phyloP scores from a whole-genome alignment of 1,139 yeast genomes.

The Petasospora fabianii region DNA sequence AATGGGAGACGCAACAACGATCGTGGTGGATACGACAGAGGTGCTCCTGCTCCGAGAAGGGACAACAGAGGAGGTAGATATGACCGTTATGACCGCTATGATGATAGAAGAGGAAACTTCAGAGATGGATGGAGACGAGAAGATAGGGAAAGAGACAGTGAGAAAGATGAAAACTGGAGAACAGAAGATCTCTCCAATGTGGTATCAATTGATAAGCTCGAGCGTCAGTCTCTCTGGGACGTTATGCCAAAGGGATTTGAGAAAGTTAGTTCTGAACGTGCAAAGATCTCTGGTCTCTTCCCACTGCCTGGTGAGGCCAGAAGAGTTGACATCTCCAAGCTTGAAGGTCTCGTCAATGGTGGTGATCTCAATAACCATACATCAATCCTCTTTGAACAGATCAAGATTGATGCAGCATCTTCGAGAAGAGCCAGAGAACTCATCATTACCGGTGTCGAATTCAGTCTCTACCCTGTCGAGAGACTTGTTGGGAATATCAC shows the following conservation, averaged over 20 bases:
- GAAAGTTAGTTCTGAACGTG: slow-evolving; percentile 69
- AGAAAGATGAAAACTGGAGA: slow-evolving; percentile 8
- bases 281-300: slow-evolving; percentile 78
- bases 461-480: slow-evolving; percentile 35
- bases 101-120: slow-evolving; percentile 1
- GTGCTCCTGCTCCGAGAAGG: too few species aligned
- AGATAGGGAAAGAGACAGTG: slow-evolving; percentile 13
- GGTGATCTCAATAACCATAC: slow-evolving; percentile 33
- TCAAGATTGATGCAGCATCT: slow-evolving; percentile 48
- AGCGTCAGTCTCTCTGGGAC: slow-evolving; percentile 64
- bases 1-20: background rate
- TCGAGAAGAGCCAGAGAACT: slow-evolving; percentile 51
- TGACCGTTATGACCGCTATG: background rate
- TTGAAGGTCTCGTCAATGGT: slow-evolving; percentile 46
- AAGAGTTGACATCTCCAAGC: slow-evolving; percentile 50
- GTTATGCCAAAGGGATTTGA: slow-evolving; percentile 72
- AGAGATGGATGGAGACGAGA: slow-evolving; percentile 8
- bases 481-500: slow-evolving; percentile 43
- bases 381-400: slow-evolving; percentile 34
- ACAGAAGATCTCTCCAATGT: slow-evolving; percentile 30
- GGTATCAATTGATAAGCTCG: slow-evolving; percentile 40
- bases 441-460: slow-evolving; percentile 44
- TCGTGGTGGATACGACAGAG: slow-evolving; percentile 1
- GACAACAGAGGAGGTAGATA: slow-evolving; percentile 1
- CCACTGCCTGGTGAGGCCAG: slow-evolving; percentile 70